phyloP scores from a whole-genome alignment of 1,284 basidiomycete genomes.

The Macrocystidia cucumis region DNA sequence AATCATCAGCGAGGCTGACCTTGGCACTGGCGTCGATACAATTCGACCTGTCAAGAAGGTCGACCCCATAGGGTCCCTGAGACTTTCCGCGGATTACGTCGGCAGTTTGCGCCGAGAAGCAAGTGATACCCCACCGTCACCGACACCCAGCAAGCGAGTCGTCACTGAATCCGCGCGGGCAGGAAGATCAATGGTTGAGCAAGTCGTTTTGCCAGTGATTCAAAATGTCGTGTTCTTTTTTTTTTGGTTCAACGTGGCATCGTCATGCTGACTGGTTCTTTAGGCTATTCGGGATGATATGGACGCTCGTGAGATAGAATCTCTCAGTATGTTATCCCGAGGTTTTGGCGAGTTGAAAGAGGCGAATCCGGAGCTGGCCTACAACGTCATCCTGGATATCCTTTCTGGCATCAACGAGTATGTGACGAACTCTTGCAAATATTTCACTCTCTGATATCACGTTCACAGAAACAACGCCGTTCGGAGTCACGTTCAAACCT shows the following conservation, averaged over 20 bases:
- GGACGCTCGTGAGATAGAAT: conserved; percentile 84
- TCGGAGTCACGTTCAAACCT: conserved; percentile 71
- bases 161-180: conserved; percentile 56
- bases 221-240: conserved; percentile 45
- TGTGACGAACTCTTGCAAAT: conserved; percentile 21
- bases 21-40: conserved; percentile 82
- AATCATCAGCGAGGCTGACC: conserved; percentile 69
- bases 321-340: conserved; percentile 81
- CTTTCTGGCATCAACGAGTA: conserved; percentile 89
- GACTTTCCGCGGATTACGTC: conserved; percentile 75
- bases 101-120: conserved; percentile 60
- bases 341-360: conserved; percentile 84
- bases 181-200: conserved; percentile 68
- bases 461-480: conserved; percentile 57
- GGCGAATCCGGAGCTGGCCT: conserved; percentile 78
- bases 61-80: conserved; percentile 71
- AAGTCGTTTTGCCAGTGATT: conserved; percentile 74
- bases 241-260: background rate
- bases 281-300: conserved; percentile 77
- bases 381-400: conserved; percentile 82
- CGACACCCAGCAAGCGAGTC: conserved; percentile 36
- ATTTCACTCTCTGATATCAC: conserved; percentile 5
- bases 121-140: conserved; percentile 38
- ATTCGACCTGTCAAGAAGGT: conserved; percentile 91
- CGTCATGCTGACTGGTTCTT: conserved; percentile 2